Percentiles rank a stretch among this genome's conserved stretches.
phyloP scores from a whole-genome alignment of 768 basidiomycete genomes.

The Omphalotus guepiniiformis region DNA sequence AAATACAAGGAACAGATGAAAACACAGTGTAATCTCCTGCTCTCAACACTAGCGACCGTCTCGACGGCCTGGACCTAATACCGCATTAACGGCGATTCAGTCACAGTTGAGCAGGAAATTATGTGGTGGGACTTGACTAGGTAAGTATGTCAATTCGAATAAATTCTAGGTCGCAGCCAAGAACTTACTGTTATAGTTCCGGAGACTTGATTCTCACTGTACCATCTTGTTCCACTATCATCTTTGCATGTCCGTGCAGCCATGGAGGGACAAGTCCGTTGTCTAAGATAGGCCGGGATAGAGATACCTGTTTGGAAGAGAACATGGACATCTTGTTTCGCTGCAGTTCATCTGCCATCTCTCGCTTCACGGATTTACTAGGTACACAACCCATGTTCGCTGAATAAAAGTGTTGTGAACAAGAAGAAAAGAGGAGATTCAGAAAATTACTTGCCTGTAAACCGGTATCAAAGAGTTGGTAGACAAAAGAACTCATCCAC shows the following conservation, averaged over 20 bases:
- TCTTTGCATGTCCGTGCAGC: constrained; percentile 22
- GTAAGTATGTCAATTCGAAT: too few relatives aligned
- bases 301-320: too few relatives aligned
- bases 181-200: background rate
- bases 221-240: constrained; percentile 24
- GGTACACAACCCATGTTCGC: constrained; percentile 38
- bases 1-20: too few relatives aligned
- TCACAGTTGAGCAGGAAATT: too few relatives aligned
- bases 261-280: constrained; percentile 18
- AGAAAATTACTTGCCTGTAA: background rate
- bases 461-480: background rate
- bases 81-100: too few relatives aligned
- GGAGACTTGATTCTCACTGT: constrained; percentile 1
- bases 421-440: background rate
- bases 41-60: too few relatives aligned
- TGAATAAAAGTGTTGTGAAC: background rate
- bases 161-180: too few relatives aligned
- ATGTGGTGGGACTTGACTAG: too few relatives aligned
- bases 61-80: too few relatives aligned
- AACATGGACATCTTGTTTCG: too few relatives aligned
- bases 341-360: background rate
- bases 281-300: too few relatives aligned
- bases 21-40: too few relatives aligned
- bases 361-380: constrained; percentile 27
- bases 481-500: background rate